These are phyloP conservation scores for Marasmius fiardii DNA, from an alignment of 1,284 basidiomycete species.

Conservation along the genomic window DNA sequence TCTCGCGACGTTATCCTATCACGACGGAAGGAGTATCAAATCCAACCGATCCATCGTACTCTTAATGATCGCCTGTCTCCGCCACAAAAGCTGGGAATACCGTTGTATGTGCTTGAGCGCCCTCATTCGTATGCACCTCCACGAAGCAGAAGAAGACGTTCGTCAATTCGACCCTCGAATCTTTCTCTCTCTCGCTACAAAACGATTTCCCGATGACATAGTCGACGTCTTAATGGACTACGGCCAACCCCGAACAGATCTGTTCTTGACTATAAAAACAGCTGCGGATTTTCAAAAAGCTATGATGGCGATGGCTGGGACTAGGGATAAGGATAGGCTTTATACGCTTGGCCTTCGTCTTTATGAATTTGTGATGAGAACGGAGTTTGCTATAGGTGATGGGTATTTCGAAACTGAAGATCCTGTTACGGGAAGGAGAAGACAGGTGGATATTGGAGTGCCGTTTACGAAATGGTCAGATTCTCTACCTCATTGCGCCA, in stretches of 20 bases:
- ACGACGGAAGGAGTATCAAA: conserved; percentile 41
- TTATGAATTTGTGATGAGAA: conserved; percentile 45
- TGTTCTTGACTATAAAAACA: conserved; percentile 26
- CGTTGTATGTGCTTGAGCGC: conserved; percentile 48
- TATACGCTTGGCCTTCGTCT: conserved; percentile 46
- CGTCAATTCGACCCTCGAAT: conserved; percentile 39
- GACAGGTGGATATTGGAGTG: conserved; percentile 42
- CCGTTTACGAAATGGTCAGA: conserved; percentile 58
- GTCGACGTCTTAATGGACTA: conserved; percentile 43
- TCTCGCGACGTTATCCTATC: conserved; percentile 37
- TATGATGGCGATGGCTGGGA: conserved; percentile 44
- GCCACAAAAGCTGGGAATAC: conserved; percentile 47
- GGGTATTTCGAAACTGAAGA: conserved; percentile 48
- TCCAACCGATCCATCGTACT: conserved; percentile 37
- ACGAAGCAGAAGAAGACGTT: conserved; percentile 41
- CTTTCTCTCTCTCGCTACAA: conserved; percentile 34
- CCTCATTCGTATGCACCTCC: conserved; percentile 44
- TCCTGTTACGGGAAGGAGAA: conserved; percentile 35
- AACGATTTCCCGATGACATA: conserved; percentile 45
- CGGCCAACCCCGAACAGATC: conserved; percentile 40
- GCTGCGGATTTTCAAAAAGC: conserved; percentile 44
- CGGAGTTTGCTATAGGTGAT: conserved; percentile 56
- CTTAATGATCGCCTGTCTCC: conserved; percentile 51
- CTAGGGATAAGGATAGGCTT: conserved; percentile 37
- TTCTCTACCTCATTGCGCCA: conserved; percentile 51